These are phyloP conservation scores for Aegilops tauschii DNA, from an alignment of 176 grass and related monocot genomes.

Conservation along the genomic window DNA sequence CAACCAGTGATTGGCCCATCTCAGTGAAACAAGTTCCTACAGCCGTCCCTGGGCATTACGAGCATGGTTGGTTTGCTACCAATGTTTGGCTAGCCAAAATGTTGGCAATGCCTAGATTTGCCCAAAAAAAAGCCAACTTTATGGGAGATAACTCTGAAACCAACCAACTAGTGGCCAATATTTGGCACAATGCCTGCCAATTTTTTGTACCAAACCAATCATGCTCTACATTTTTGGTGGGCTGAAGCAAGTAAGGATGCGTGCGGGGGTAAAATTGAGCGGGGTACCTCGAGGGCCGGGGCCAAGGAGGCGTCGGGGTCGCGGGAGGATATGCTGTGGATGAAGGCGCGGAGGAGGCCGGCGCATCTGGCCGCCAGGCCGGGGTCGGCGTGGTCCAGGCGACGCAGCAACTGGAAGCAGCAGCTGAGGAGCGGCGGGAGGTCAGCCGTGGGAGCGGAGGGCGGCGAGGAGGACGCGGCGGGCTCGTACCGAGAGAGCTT, in stretches of 20 bases:
- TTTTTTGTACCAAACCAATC: too few species aligned
- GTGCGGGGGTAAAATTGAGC: background rate
- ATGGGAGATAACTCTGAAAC: too few species aligned
- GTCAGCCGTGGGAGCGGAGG: background rate
- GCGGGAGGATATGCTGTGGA: conserved; percentile 18
- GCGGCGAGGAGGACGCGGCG: background rate
- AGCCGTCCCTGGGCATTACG: background rate
- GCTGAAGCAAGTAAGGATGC: background rate
- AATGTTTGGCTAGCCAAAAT: too few species aligned
- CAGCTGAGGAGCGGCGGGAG: background rate
- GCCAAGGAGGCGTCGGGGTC: conserved; percentile 13
- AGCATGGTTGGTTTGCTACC: too few species aligned
- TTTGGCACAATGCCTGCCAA: too few species aligned
- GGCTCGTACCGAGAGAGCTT: background rate
- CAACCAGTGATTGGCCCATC: background rate
- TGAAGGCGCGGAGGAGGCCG: background rate
- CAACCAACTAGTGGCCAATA: too few species aligned
- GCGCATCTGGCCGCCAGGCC: background rate
- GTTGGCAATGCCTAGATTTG: too few species aligned
- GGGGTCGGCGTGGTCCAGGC: background rate
- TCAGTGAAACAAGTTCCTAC: background rate
- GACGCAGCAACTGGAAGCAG: conserved; percentile 10
- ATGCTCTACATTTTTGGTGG: too few species aligned
- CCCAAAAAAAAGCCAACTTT: too few species aligned
- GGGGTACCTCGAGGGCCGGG: conserved; percentile 37